Evolutionary conservation across 176 grass and related monocot genomes (phyloP), one percentile per base, ranked within the genome.

Genomic region (Saccharum spontaneum): DNA sequence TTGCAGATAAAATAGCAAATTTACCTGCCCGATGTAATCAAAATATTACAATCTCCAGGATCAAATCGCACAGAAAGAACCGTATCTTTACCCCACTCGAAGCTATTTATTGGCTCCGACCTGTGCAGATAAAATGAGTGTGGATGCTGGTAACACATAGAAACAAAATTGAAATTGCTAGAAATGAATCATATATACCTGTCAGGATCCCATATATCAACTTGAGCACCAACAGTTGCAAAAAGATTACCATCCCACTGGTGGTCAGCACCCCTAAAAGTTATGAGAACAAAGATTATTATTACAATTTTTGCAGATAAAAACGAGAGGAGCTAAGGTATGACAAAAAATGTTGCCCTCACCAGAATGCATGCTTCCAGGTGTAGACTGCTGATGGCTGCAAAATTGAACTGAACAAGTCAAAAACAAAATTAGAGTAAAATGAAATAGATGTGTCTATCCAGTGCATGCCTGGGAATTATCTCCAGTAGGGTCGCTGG

Each of bases 121-220:
- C 97, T 98, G 49, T 90, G 16, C 11, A 62, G 69, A 82, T 38
- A 20, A 86, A 87, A 74, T 48, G 46, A 49, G 24, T 34, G 17
- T 80, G 83, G 38, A 20, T 70, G 71, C 15, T 30, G 22, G 33
- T 57, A 59, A 40, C 14, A 76, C 43, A 87, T 15, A 79, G 45
- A 82, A 45, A 75, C 40, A 77, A 37, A 64, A 14, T n/a, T 68
- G 13, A 79, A 59, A 33, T 36, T 83, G 10, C 6, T 60, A 57
- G 18, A 76, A 43, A 50, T 59, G 65, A 83, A 77, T 24, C 39
- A 86, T 45, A 3, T 83, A 43, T 88, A 96, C 97, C 93, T 98
- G 75, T 98, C 94, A 78, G 87, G 97, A 89, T 98, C 97, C 97
- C 97, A 98, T 94, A 98, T 91, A 88, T 96, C 97, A 73, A 98